Base-by-base conservation (phyloP, 768 basidiomycete genomes). In the Sporobolomyces phaffii region DNA sequence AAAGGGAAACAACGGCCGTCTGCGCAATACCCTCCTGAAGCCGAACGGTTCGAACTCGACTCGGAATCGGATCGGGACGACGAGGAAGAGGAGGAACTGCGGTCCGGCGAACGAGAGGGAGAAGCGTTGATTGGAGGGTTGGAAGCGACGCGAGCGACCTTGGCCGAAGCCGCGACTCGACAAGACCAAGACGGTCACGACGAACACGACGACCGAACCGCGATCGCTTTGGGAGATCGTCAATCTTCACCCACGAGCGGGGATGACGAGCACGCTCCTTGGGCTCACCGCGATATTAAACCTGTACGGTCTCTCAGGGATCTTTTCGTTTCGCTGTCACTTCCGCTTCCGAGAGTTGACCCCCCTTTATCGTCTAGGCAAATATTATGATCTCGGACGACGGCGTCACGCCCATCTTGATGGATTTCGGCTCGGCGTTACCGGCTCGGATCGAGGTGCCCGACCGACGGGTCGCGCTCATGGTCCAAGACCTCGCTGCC, bases 311-410 rank as follows among this genome's bases (percentile, higher is more conserved):
- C 11, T 11, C 22, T 22, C 14, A 50, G 18, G 2, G n/a, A n/a
- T n/a, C n/a, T n/a, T n/a, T n/a, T n/a, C n/a, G n/a, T n/a, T n/a
- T n/a, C n/a, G n/a, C 49, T 38, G n/a, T 38, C 40, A 3, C 14
- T 28, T 38, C 36, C 38, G 18, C 26, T 56, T 24, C 24, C 18
- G 29, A 40, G 14, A n/a, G n/a, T 26, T 9, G 34, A 44, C 20
- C 24, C 11, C 17, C 3, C 26, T 24, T 36, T 33, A 33, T 49
- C 26, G 51, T 31, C 45, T 45, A 97, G 92, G 56, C 73, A 34
- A 99, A 99, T 75, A 83, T 99, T 63, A 99, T 99, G 94, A 84
- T 98, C 64, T 84, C 92, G 18, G 94, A 99, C 74, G 89, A 96
- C 60, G 91, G 89, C 31, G 52, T 73, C 38, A 81, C 83, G 13